Conservation (phyloP, 2,329 filamentous ascomycete species). For the Hymenoscyphus fructigenus region DNA sequence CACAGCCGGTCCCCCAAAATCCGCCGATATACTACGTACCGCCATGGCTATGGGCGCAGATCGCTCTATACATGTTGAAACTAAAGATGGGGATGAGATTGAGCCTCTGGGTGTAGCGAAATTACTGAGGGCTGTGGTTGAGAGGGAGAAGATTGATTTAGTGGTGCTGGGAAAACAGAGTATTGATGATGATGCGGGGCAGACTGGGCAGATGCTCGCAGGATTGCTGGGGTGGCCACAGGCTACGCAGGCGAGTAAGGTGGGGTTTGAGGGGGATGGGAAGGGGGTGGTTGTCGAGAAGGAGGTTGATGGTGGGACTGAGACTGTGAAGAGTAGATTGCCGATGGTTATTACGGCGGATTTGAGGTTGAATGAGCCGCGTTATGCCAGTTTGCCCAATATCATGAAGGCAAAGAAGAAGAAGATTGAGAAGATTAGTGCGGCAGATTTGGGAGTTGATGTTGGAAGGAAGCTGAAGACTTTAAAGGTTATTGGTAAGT, state of each 20-base stretch:
- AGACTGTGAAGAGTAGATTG: constrained; percentile 82
- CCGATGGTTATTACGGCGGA: constrained; percentile 96
- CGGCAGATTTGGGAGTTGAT: constrained; percentile 79
- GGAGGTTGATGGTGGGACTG: constrained; percentile 93
- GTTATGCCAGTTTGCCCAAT: constrained; percentile 93
- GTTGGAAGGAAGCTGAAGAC: constrained; percentile 78
- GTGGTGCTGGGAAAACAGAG: constrained; percentile 96
- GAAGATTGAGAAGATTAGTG: constrained; percentile 86
- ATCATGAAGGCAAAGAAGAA: constrained; percentile 99
- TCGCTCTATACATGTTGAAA: constrained; percentile 83
- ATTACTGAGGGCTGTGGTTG: constrained; percentile 75
- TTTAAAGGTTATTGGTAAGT: constrained; percentile 79
- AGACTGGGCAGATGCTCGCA: constrained; percentile 98
- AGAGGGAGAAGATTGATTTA: constrained; percentile 84
- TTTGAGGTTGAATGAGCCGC: constrained; percentile 87
- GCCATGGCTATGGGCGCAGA: constrained; percentile 99
- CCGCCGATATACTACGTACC: constrained; percentile 84
- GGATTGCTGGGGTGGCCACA: constrained; percentile 90
- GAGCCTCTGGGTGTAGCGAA: constrained; percentile 94
- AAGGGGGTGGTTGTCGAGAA: constrained; percentile 75
- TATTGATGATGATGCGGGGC: constrained; percentile 92
- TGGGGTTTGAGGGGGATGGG: constrained; percentile 68
- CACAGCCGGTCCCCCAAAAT: constrained; percentile 83
- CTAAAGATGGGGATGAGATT: constrained; percentile 70
- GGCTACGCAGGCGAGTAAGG: constrained; percentile 87